These are phyloP conservation scores for Lactarius hengduanensis DNA, from an alignment of 768 basidiomycete species.

Conservation along the genomic window DNA sequence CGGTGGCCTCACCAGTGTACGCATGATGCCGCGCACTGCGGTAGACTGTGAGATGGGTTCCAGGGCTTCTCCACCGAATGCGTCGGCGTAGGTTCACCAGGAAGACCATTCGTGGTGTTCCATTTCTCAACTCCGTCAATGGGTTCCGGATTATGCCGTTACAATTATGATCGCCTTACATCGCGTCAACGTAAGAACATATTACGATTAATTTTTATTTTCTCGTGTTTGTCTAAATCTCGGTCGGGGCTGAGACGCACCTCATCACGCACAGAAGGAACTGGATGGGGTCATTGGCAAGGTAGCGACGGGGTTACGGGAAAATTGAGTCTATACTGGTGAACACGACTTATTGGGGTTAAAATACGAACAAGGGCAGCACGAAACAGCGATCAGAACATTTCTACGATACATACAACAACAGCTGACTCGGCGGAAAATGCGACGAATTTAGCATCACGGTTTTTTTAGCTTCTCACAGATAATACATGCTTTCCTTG, in stretches of 20 bases:
- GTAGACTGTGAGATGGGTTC: conserved; percentile 2
- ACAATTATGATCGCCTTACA: not conserved
- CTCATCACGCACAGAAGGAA: not conserved
- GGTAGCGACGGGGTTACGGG: not conserved
- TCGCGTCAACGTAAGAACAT: not conserved
- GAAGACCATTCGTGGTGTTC: not conserved
- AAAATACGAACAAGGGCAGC: not conserved
- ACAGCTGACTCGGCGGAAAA: not conserved
- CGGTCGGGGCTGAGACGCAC: not conserved
- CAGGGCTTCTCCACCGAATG: not conserved
- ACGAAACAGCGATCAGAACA: not conserved
- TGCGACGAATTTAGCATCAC: not conserved
- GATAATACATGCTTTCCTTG: conserved; percentile 76
- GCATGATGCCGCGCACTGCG: conserved; percentile 23
- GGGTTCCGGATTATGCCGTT: not conserved
- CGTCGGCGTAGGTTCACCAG: not conserved
- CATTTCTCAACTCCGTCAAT: not conserved
- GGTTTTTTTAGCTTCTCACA: conserved; percentile 37
- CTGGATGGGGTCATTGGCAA: not conserved
- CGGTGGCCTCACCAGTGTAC: conserved; percentile 23
- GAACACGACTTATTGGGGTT: not conserved
- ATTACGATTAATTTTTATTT: not conserved
- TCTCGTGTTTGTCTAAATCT: not conserved
- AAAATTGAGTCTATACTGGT: not conserved
- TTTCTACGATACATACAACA: not conserved